These are phyloP conservation scores for Fusarium anguioides DNA, from an alignment of 2,329 filamentous ascomycete genomes.

Conservation along the genomic window DNA sequence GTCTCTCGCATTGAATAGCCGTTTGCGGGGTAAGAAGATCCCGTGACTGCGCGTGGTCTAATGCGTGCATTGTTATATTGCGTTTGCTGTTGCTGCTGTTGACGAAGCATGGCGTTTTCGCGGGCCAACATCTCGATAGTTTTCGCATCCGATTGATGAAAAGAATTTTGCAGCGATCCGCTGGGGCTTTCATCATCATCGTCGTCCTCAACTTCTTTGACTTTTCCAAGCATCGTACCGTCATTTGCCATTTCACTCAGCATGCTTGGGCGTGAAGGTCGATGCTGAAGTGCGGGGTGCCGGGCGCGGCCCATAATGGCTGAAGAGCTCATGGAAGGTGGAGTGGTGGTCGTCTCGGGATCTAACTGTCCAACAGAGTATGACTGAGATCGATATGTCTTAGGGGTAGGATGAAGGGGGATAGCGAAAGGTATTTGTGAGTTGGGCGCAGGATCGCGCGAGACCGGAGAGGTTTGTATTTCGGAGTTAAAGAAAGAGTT, in stretches of 20 bases:
- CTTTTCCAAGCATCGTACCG: conserved; percentile 70
- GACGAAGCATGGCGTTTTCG: conserved; percentile 71
- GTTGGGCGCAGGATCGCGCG: conserved; percentile 65
- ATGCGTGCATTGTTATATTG: conserved; percentile 67
- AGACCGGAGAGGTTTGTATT: conserved; percentile 62
- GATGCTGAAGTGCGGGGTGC: conserved; percentile 79
- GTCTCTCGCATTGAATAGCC: conserved; percentile 69
- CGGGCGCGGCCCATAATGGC: conserved; percentile 65
- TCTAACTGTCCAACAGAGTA: conserved; percentile 95
- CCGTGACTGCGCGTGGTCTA: conserved; percentile 68
- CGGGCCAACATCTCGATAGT: conserved; percentile 71
- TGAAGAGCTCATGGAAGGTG: conserved; percentile 57
- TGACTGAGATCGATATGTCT: conserved; percentile 94
- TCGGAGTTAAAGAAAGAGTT: conserved; percentile 64
- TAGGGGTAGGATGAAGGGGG: conserved; percentile 88
- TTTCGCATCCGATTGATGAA: conserved; percentile 69
- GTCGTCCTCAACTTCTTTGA: conserved; percentile 77
- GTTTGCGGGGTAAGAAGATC: conserved; percentile 64
- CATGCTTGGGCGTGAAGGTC: conserved; percentile 82
- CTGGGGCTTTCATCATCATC: conserved; percentile 71
- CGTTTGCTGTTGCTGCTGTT: conserved; percentile 58
- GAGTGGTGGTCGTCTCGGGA: conserved; percentile 63
- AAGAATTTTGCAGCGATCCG: conserved; percentile 60
- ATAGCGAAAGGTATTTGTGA: conserved; percentile 86
- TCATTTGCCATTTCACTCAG: conserved; percentile 77